phyloP scores from a whole-genome alignment of 441 rosid species.

The Brassica hybrid region DNA sequence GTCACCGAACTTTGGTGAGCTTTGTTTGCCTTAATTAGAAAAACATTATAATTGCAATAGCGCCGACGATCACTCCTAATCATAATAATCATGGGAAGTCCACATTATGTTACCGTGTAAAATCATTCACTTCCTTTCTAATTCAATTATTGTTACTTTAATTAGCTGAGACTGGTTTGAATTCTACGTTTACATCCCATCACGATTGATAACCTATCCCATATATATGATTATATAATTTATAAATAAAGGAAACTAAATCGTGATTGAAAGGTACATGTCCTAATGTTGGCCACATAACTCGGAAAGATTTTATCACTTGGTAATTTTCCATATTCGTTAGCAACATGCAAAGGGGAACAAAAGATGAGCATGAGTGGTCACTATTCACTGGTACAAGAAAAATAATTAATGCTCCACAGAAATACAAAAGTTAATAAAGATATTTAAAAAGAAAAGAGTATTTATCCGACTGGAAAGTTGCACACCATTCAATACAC shows the following conservation, averaged over 20 bases:
- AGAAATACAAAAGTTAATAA: neutral
- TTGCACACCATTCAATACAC: slow-evolving; percentile 43
- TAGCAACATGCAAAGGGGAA: slow-evolving; percentile 20
- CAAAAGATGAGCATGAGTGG: slow-evolving; percentile 42
- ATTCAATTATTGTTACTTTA: slow-evolving; percentile 34
- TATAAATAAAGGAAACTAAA: slow-evolving; percentile 14
- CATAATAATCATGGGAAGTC: slow-evolving; percentile 12
- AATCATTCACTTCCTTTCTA: slow-evolving; percentile 21
- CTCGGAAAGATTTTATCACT: neutral
- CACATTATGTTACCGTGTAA: slow-evolving; percentile 27
- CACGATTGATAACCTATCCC: slow-evolving; percentile 22
- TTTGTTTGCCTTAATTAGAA: slow-evolving; percentile 26
- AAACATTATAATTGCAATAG: slow-evolving; percentile 29
- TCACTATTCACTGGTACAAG: slow-evolving; percentile 20
- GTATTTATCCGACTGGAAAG: slow-evolving; percentile 35
- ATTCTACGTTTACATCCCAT: slow-evolving; percentile 26
- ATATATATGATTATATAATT: neutral
- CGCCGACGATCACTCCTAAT: slow-evolving; percentile 17
- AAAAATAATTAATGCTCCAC: slow-evolving; percentile 7
- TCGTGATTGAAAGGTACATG: neutral
- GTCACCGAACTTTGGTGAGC: slow-evolving; percentile 6
- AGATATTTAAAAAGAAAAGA: slow-evolving; percentile 7
- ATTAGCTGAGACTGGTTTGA: slow-evolving; percentile 33
- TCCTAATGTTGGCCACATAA: slow-evolving; percentile 16
- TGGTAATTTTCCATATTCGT: slow-evolving; percentile 7